Base-by-base conservation (phyloP, 2,329 filamentous ascomycete genomes). In the Beauveria rudraprayagi region DNA sequence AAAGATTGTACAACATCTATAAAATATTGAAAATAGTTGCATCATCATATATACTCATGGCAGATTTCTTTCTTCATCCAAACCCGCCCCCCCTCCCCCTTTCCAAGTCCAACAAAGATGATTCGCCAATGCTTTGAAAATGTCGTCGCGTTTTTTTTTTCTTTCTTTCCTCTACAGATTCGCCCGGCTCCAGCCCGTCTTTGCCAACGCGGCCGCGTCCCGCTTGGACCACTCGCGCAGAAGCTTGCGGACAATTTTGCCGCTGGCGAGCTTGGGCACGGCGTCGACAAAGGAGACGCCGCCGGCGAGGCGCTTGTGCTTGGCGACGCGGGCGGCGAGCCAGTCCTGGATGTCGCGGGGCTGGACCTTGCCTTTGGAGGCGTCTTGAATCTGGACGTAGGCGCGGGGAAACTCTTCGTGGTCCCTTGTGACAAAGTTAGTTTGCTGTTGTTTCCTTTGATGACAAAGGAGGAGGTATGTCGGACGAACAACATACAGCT, bases 171-270 rank as follows among this genome's bases (percentile, higher is more conserved):
- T 16, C 11, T 67, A 77, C 57, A 77, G 56, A 66, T 72, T 77
- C 3, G 71, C 62, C 46, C 61, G 63, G 1, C 47, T 48, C 58
- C 48, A 37, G 43, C 61, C 62, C 19, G 62, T 62, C 62, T 67
- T 66, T 60, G 64, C 50, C 26, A 75, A 63, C 52, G 67, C 68
- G 9, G 61, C 65, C 0, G 77, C 78, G 69, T 85, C 83, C 62
- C 73, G 72, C 71, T 81, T 83, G 7, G 82, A 78, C 81, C 81
- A 84, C 48, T 83, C 80, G 65, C 79, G 77, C 72, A 85, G 73
- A 6, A 79, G 68, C 65, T 83, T 83, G 54, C 82, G 73, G 68
- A 81, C 75, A 56, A 85, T 84, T 75, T 85, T 86, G 9, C 83
- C 83, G 62, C 78, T 81, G 14, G 79, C 77, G 51, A 83, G 70